Base-by-base conservation (phyloP, 306 rosid genomes). In the Prunus fruticosa region DNA sequence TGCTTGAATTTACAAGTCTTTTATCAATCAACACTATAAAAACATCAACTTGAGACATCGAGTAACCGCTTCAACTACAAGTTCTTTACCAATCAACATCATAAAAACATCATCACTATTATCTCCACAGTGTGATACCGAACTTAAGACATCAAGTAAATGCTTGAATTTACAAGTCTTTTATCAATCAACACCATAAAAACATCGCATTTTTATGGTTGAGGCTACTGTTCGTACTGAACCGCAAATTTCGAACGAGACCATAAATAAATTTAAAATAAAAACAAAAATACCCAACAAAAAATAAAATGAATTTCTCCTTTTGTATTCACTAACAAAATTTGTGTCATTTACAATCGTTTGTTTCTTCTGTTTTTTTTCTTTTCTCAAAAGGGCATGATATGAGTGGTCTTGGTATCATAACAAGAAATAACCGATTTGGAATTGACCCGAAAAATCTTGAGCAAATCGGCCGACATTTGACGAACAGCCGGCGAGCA, bases 321-420 rank as follows among this genome's bases (percentile, higher is more conserved):
- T 67, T 70, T 72, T 72, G 87, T 84, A 81, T 81, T 83, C 43
- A 57, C 91, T 90, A 82, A 84, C 91, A 94, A 94, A 90, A 88
- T 49, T 85, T 85, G 34, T 79, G 74, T 84, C 78, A 85, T 91
- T 85, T 93, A 89, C 97, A 86, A 57, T 67, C 65, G 11, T 8
- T 22, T 22, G 15, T 11, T 9, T 54, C 4, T n/a, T 25, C 2
- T 54, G 32, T 25, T 6, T 46, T 2, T 45, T 62, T 19, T 9
- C 58, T 11, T 54, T 19, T 12, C 72, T n/a, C 63, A 95, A 71
- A 91, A 95, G 16, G 99, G 99, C 97, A 89, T 95, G 67, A 95
- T 92, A 71, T 95, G 99, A 11, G 98, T 89, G 22, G 97, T 90
- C 60, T 95, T 89, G 0, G 97, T 95, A 11, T 91, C 96, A 74